Evolutionary conservation across 2,329 filamentous ascomycete species (phyloP).

Genomic region (Ophiosphaerella herpotricha): DNA sequence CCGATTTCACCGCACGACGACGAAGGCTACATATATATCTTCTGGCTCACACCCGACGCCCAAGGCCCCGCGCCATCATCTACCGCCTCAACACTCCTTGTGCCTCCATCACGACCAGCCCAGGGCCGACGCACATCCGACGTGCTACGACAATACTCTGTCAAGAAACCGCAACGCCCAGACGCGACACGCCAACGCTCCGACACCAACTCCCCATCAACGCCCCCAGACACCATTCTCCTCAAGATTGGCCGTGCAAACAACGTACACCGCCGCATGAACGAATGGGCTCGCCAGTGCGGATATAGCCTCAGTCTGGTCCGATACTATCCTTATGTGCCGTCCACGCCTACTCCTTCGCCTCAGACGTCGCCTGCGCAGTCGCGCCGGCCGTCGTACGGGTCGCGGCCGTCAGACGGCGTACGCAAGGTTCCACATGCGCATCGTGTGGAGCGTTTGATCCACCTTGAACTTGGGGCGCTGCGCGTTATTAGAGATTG

Average conservation of each 20-base stretch:
- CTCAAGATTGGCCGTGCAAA: constrained; percentile 69
- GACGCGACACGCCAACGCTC: constrained; percentile 8
- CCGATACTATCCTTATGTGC: constrained; percentile 85
- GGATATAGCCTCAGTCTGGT: constrained; percentile 86
- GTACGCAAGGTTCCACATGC: constrained; percentile 79
- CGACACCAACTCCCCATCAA: constrained; percentile 19
- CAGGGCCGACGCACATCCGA: constrained; percentile 39
- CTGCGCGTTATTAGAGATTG: constrained; percentile 68
- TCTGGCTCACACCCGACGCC: constrained; percentile 80
- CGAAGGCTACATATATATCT: constrained; percentile 94
- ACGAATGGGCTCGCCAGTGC: constrained; percentile 93
- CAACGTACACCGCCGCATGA: constrained; percentile 89
- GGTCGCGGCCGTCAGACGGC: constrained; percentile 19
- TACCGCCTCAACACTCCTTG: constrained; percentile 51
- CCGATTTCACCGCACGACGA: constrained; percentile 76
- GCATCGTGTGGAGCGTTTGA: constrained; percentile 84
- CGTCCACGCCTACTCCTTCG: constrained; percentile 29
- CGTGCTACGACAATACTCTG: constrained; percentile 39
- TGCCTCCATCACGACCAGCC: constrained; percentile 54
- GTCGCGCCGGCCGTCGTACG: constrained; percentile 29
- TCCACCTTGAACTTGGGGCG: constrained; percentile 82
- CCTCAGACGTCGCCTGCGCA: constrained; percentile 33
- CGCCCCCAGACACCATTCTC: constrained; percentile 63
- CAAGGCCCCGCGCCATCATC: constrained; percentile 60
- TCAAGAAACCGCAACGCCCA: constrained; percentile 18